Evolutionary conservation across 352 stramenopile species (phyloP), one percentile per base, ranked within the genome.

Genomic region (Globisporangium nunn): DNA sequence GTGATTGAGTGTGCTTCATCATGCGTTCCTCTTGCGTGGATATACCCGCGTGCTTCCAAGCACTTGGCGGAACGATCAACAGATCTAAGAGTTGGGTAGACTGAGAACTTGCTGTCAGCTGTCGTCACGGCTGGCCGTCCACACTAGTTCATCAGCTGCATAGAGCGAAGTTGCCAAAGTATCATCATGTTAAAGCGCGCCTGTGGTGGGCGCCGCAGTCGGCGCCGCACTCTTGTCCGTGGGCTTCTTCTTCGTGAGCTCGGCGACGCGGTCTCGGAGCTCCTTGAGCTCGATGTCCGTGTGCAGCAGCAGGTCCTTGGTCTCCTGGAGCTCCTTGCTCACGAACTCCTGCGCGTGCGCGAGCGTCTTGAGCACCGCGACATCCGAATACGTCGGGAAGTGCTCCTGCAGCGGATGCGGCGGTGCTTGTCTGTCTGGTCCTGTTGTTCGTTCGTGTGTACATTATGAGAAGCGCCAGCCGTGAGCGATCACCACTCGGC

Each of bases 331-430:
- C 53, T 91, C 82, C 23, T 86, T 70, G 12, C 70, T 76, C n/a
- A 94, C 68, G 48, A 91, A 96, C 18, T 78, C 76, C 61, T 96
- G 76, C 2, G 91, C 93, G 31, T 80, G 71, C 0, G 89, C 54
- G 53, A 98, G 70, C 2, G 69, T 78, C 62, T 97, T 82, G 3
- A 97, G 75, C 52, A 97, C 77, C 6, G 83, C 74, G 50, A 93
- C 68, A 64, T 98, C 95, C 23, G 80, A 92, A 63, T 96, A 98
- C 4, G 63, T 74, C 0, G 82, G 72, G 50, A 97, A 87, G 54
- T 93, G 73, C 52, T 96, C 86, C 48, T 93, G 76, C 57, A 96
- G 78, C 5, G 75, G 59, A 29, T 92, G 68, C 30, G 78, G 71
- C 6, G 80, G 75, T 3, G 84, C 74, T 58, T 87, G 62, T 7